Evolutionary conservation across 2,329 filamentous ascomycete genomes (phyloP).

Genomic region (Chaetomiaceae sp.): DNA sequence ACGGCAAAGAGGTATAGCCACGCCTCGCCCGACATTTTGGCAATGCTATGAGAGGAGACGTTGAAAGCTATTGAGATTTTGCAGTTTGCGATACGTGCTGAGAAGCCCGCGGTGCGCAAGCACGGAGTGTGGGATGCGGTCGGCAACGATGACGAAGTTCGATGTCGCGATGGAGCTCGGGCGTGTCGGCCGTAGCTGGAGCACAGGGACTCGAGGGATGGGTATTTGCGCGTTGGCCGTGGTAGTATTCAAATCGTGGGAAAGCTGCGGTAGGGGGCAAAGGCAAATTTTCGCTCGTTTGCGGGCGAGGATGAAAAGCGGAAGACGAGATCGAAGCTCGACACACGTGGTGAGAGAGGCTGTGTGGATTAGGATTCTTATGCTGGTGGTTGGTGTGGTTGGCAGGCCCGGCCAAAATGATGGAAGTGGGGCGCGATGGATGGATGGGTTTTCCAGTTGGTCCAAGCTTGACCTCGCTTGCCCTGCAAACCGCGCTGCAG

Average conservation of each 20-base stretch:
- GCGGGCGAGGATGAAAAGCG: constrained; percentile 11
- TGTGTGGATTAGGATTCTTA: constrained; percentile 23
- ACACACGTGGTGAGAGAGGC: constrained; percentile 19
- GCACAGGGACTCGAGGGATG: not conserved
- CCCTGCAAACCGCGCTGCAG: not conserved
- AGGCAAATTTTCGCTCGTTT: not conserved
- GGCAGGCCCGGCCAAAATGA: constrained; percentile 16
- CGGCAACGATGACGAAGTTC: constrained; percentile 8
- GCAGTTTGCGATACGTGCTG: not conserved
- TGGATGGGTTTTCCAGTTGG: constrained; percentile 17
- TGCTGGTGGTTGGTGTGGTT: constrained; percentile 22
- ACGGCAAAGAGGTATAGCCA: constrained; percentile 98
- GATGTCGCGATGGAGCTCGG: not conserved
- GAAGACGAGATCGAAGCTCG: constrained; percentile 13
- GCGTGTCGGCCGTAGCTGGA: not conserved
- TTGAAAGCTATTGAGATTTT: not conserved
- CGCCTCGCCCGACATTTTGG: constrained; percentile 87
- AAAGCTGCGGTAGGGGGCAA: not conserved
- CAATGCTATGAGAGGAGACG: constrained; percentile 11
- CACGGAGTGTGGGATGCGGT: not conserved
- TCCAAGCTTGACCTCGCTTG: constrained; percentile 20
- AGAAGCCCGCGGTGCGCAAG: not conserved
- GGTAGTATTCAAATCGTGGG: not conserved
- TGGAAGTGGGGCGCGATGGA: constrained; percentile 21
- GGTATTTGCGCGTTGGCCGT: no score